Evolutionary conservation across 768 basidiomycete species (phyloP).

Genomic region (Xanthoconium purpureum): DNA sequence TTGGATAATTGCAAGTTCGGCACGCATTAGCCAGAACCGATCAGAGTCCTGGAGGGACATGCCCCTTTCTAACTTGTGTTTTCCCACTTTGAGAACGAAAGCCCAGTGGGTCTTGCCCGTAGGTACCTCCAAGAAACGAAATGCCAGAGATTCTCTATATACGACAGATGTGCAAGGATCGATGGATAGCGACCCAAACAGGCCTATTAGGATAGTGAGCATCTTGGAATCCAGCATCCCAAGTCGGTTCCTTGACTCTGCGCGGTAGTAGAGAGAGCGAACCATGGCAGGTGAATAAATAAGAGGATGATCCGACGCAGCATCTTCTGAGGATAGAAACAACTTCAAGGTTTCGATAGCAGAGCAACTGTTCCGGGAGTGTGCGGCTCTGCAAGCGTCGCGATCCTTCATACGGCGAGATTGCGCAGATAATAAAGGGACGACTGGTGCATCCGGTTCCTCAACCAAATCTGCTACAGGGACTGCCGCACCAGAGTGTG

Average conservation of each 20-base stretch:
- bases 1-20: conserved; percentile 35
- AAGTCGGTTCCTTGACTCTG: conserved; percentile 35
- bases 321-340: conserved; percentile 15
- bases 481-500: neutral
- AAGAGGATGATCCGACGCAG: conserved; percentile 7
- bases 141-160: conserved; percentile 30
- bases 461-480: neutral
- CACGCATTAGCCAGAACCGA: conserved; percentile 61
- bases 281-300: conserved; percentile 32
- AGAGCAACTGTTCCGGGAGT: neutral
- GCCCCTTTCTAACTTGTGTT: conserved; percentile 41
- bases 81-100: conserved; percentile 44
- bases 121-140: conserved; percentile 23
- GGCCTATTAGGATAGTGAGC: conserved; percentile 41
- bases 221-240: conserved; percentile 34
- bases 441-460: neutral
- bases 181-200: conserved; percentile 52
- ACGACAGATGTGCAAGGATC: conserved; percentile 21
- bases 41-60: conserved; percentile 42
- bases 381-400: neutral
- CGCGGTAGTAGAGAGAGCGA: conserved; percentile 38
- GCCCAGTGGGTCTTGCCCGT: conserved; percentile 42
- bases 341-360: conserved; percentile 14
- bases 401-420: neutral
- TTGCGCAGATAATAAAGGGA: neutral